A percentile compares a stretch with the other conserved stretches of the same genome.
phyloP scores from a whole-genome alignment of 2,329 filamentous ascomycete species.

The Neofusicoccum ribis region DNA sequence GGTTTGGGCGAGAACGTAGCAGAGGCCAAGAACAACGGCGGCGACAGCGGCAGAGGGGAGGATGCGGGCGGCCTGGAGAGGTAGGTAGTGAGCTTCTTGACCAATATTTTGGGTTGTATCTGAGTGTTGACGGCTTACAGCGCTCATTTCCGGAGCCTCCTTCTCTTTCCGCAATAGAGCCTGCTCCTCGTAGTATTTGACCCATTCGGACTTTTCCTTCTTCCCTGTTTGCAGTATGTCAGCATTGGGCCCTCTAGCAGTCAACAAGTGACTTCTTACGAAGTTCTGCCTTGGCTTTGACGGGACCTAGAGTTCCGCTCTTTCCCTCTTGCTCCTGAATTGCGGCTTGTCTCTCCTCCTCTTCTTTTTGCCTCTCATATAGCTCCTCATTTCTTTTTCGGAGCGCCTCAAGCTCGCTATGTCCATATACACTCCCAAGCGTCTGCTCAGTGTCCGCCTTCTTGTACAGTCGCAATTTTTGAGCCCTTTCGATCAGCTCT shows the following conservation, averaged over 20 bases:
- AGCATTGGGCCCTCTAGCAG: slow-evolving; percentile 35
- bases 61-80: slow-evolving; percentile 35
- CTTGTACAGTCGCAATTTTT: slow-evolving; percentile 32
- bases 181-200: slow-evolving; percentile 29
- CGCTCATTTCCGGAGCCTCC: slow-evolving; percentile 33
- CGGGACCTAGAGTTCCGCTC: slow-evolving; percentile 17
- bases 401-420: slow-evolving; percentile 19
- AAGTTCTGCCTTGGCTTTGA: slow-evolving; percentile 34
- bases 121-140: slow-evolving; percentile 26
- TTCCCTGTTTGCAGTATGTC: not conserved
- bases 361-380: slow-evolving; percentile 33
- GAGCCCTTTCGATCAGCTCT: slow-evolving; percentile 32
- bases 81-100: not conserved
- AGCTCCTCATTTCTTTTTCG: slow-evolving; percentile 34
- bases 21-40: slow-evolving; percentile 27
- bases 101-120: too few species aligned
- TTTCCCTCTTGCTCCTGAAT: slow-evolving; percentile 25
- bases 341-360: slow-evolving; percentile 27
- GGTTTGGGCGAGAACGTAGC: slow-evolving; percentile 32
- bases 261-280: slow-evolving; percentile 33
- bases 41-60: slow-evolving; percentile 34
- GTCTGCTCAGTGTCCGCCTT: slow-evolving; percentile 28
- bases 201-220: slow-evolving; percentile 30
- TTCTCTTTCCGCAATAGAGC: slow-evolving; percentile 28
- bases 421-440: slow-evolving; percentile 3